These are phyloP conservation scores for Monosporascus sp. DNA, from an alignment of 2,329 filamentous ascomycete genomes.

Conservation along the genomic window DNA sequence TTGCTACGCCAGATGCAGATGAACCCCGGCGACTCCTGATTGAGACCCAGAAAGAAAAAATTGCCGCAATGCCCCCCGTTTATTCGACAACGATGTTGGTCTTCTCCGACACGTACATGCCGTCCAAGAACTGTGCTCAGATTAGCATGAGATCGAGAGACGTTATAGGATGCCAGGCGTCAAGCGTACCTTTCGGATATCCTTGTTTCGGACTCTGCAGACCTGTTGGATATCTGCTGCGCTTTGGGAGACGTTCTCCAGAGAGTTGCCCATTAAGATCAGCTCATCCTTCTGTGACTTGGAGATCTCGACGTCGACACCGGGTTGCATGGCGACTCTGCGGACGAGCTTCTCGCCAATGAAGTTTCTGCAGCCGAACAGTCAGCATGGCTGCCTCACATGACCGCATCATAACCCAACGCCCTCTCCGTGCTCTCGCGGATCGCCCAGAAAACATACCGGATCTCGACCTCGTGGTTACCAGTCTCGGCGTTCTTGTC, in stretches of 20 bases:
- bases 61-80: slow-evolving; percentile 39
- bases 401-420: background rate
- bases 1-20: slow-evolving; percentile 58
- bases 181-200: slow-evolving; percentile 90
- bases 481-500: slow-evolving; percentile 93
- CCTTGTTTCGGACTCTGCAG: slow-evolving; percentile 99
- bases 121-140: slow-evolving; percentile 82
- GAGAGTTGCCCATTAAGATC: slow-evolving; percentile 84
- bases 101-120: slow-evolving; percentile 99
- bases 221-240: slow-evolving; percentile 99
- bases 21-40: slow-evolving; percentile 56
- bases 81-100: slow-evolving; percentile 81
- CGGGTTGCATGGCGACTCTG: slow-evolving; percentile 79
- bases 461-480: slow-evolving; percentile 90
- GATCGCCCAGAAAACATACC: slow-evolving; percentile 52
- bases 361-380: slow-evolving; percentile 68
- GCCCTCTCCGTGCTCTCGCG: slow-evolving; percentile 5
- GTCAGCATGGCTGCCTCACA: slow-evolving; percentile 23
- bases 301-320: slow-evolving; percentile 87
- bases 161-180: background rate
- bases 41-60: slow-evolving; percentile 58
- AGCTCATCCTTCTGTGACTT: slow-evolving; percentile 98
- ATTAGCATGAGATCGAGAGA: slow-evolving; percentile 16
- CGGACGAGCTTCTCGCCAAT: slow-evolving; percentile 99
- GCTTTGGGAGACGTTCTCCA: slow-evolving; percentile 96